Percentiles rank a stretch among this genome's conserved stretches.
Conservation (phyloP, 73 alveolate species). For the Uronychia binucleata region DNA sequence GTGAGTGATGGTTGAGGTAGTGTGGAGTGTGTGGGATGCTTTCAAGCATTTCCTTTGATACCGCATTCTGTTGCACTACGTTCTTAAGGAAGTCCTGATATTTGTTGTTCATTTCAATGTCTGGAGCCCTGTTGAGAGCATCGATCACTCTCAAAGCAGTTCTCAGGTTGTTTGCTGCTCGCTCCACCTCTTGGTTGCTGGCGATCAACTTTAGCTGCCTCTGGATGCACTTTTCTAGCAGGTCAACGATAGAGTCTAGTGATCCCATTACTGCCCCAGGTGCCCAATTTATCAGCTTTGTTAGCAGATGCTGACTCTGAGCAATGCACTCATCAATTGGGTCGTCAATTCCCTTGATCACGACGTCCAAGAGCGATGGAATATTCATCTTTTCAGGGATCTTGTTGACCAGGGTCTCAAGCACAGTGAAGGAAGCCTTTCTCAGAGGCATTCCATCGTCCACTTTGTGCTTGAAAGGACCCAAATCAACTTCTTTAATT, state of each 20-base stretch:
- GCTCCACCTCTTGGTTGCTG: slow-evolving; percentile 51
- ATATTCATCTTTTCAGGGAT: slow-evolving; percentile 67
- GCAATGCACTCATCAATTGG: slow-evolving; percentile 73
- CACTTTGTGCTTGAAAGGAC: slow-evolving; percentile 89
- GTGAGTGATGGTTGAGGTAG: no score
- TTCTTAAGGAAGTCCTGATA: slow-evolving; percentile 50
- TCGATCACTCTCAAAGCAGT: slow-evolving; percentile 68
- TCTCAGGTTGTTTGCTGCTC: slow-evolving; percentile 64
- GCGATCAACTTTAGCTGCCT: slow-evolving; percentile 51
- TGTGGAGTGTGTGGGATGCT: no score
- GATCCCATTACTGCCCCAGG: slow-evolving; percentile 63
- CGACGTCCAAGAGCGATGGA: slow-evolving; percentile 45
- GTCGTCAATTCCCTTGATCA: slow-evolving; percentile 68
- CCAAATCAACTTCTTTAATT: slow-evolving; percentile 85
- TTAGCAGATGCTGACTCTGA: slow-evolving; percentile 54
- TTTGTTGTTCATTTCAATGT: slow-evolving; percentile 43
- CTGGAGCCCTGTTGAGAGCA: slow-evolving; percentile 37
- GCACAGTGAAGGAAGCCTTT: slow-evolving; percentile 74
- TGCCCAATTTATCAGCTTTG: slow-evolving; percentile 68
- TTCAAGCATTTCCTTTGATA: background rate
- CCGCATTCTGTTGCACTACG: background rate
- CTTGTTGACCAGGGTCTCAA: slow-evolving; percentile 66
- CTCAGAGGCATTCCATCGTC: slow-evolving; percentile 88
- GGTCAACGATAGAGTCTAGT: slow-evolving; percentile 49
- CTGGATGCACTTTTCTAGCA: slow-evolving; percentile 49